phyloP scores from a whole-genome alignment of 73 alveolate species.

The Breviolum minutum region DNA sequence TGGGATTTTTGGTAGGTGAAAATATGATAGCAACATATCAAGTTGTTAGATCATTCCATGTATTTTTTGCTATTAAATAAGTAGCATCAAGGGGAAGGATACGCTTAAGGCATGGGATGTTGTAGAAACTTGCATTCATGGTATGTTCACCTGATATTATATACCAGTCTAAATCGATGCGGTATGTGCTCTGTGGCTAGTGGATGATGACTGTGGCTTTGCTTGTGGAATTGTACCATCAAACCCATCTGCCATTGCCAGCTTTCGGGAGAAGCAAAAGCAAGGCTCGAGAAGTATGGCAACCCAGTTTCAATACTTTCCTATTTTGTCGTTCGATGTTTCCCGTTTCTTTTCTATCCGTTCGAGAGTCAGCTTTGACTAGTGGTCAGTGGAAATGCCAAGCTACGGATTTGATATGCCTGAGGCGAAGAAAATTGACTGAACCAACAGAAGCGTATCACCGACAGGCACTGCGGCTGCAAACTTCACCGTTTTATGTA shows the following conservation, averaged over 20 bases:
- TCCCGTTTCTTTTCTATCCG: not conserved
- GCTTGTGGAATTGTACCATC: not conserved
- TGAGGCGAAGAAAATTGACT: constrained; percentile 37
- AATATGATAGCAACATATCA: not conserved
- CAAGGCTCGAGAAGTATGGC: not conserved
- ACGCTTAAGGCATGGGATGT: not conserved
- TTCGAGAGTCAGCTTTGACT: not conserved
- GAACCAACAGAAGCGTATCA: constrained; percentile 92
- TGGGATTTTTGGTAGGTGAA: not conserved
- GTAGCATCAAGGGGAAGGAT: not conserved
- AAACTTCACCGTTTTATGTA: not conserved
- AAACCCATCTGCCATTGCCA: not conserved
- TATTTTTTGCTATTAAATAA: not conserved
- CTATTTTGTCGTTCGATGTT: not conserved
- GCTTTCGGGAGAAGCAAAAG: constrained; percentile 21
- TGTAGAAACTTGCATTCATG: not conserved
- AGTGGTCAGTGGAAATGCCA: too few relatives aligned
- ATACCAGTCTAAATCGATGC: not conserved
- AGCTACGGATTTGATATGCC: not conserved
- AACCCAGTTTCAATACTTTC: not conserved
- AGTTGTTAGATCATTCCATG: not conserved
- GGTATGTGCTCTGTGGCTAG: not conserved
- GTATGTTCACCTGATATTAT: not conserved
- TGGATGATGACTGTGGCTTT: not conserved
- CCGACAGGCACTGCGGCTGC: constrained; percentile 55